A percentile compares a stretch with the other conserved stretches of the same genome.
Conservation (phyloP, 345 rosid genomes). For the Capsella bursapastoris region DNA sequence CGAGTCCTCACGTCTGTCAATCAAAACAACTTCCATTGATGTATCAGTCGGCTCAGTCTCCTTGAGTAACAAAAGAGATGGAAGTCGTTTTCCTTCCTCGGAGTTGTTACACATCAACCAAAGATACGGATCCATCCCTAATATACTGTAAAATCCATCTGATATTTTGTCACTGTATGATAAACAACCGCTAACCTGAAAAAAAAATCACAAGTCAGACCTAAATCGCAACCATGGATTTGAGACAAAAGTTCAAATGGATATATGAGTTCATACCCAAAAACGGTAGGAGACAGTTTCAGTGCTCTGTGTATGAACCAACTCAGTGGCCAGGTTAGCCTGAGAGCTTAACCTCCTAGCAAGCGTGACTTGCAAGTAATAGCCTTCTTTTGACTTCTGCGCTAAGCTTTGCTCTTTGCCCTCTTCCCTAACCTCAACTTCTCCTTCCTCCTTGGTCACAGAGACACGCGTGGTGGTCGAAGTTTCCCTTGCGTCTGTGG, state of each 20-base stretch:
- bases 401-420: constrained; percentile 45
- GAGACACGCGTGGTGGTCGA: constrained; percentile 45
- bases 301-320: constrained; percentile 47
- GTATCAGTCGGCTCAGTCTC: constrained; percentile 71
- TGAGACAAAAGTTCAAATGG: background rate
- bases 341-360: constrained; percentile 76
- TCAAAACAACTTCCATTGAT: constrained; percentile 84
- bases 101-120: constrained; percentile 88
- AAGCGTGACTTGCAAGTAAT: constrained; percentile 72
- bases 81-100: constrained; percentile 69
- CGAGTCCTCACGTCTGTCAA: constrained; percentile 72
- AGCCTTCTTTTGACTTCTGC: constrained; percentile 60
- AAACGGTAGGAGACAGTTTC: constrained; percentile 81
- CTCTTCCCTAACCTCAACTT: constrained; percentile 44
- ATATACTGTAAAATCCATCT: constrained; percentile 89
- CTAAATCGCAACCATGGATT: background rate
- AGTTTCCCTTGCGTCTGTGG: constrained; percentile 56
- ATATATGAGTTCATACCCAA: constrained; percentile 58
- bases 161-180: constrained; percentile 84
- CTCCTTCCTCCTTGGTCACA: constrained; percentile 51
- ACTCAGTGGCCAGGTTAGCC: constrained; percentile 60
- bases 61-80: constrained; percentile 70
- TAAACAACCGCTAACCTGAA: constrained; percentile 88
- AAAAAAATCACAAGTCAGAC: constrained; percentile 12
- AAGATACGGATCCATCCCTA: constrained; percentile 94